Evolutionary conservation across 495 filamentous ascomycete genomes (phyloP).

Genomic region (Penicillium antarcticum): DNA sequence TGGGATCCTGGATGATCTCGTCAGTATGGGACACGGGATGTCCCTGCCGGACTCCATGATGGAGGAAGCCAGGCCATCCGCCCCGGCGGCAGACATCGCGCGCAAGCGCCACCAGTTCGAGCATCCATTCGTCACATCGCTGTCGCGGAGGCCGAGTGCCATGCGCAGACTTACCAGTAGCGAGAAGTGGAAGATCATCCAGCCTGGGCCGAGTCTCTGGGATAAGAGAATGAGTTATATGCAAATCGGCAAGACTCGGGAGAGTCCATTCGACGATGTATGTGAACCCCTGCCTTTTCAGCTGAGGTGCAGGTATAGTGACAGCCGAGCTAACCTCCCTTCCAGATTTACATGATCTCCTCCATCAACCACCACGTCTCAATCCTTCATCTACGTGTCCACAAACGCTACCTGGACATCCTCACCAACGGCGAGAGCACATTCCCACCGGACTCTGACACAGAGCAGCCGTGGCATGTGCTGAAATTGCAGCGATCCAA

Average conservation of each 20-base stretch:
- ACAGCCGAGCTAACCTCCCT: background rate
- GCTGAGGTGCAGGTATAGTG: background rate
- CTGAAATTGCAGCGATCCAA: slow-evolving; percentile 63
- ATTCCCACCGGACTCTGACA: slow-evolving; percentile 36
- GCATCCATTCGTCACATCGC: slow-evolving; percentile 32
- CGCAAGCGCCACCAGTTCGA: slow-evolving; percentile 43
- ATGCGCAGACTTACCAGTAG: slow-evolving; percentile 33
- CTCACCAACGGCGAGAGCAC: slow-evolving; percentile 38
- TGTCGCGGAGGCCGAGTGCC: slow-evolving; percentile 27
- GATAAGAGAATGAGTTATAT: slow-evolving; percentile 72
- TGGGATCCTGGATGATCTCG: slow-evolving; percentile 53
- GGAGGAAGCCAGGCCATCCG: slow-evolving; percentile 19
- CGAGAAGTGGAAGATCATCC: slow-evolving; percentile 50
- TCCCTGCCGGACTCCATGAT: slow-evolving; percentile 25
- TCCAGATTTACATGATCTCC: slow-evolving; percentile 76
- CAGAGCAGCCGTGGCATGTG: slow-evolving; percentile 60
- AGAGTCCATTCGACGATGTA: slow-evolving; percentile 55
- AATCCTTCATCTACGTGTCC: slow-evolving; percentile 71
- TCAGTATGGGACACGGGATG: slow-evolving; percentile 20
- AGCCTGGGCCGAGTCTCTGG: slow-evolving; percentile 65
- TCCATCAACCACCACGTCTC: slow-evolving; percentile 79
- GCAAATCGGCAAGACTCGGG: slow-evolving; percentile 62
- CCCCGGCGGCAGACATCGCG: slow-evolving; percentile 18
- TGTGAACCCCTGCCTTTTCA: slow-evolving; percentile 6
- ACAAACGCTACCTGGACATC: slow-evolving; percentile 57